Conservation (phyloP, 257 asterid species). For the Gardenia jasminoides region DNA sequence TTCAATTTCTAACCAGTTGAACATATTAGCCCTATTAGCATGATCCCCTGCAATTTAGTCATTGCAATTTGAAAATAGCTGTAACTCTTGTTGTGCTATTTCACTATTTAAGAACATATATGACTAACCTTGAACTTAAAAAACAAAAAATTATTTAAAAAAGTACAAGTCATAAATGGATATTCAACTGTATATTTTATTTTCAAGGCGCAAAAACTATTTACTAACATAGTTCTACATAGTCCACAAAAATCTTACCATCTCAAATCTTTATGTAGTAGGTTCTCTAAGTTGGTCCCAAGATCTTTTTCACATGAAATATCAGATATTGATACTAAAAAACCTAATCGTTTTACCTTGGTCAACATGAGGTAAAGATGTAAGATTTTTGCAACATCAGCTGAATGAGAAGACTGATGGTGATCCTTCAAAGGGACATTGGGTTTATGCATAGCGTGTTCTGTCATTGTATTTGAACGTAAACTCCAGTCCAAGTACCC, state of each 20-base stretch:
- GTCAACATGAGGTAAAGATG: slow-evolving; percentile 58
- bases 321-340: background rate
- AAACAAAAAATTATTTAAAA: too few species aligned
- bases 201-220: background rate
- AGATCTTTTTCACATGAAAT: background rate
- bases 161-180: background rate
- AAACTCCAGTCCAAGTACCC: slow-evolving; percentile 46
- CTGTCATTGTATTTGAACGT: slow-evolving; percentile 19
- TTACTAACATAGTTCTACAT: background rate
- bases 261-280: background rate
- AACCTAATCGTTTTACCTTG: slow-evolving; percentile 48
- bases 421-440: slow-evolving; percentile 28
- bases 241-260: background rate
- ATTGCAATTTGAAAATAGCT: background rate
- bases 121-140: too few species aligned
- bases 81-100: background rate
- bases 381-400: slow-evolving; percentile 58
- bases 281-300: background rate
- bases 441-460: slow-evolving; percentile 22
- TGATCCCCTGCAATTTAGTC: background rate
- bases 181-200: background rate
- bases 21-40: background rate
- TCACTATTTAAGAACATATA: too few species aligned
- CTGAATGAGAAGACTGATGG: slow-evolving; percentile 31
- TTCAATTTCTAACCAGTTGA: background rate